Evolutionary conservation across 768 basidiomycete genomes (phyloP), one percentile per base, ranked within the genome.

Genomic region (Clathrus columnatus): DNA sequence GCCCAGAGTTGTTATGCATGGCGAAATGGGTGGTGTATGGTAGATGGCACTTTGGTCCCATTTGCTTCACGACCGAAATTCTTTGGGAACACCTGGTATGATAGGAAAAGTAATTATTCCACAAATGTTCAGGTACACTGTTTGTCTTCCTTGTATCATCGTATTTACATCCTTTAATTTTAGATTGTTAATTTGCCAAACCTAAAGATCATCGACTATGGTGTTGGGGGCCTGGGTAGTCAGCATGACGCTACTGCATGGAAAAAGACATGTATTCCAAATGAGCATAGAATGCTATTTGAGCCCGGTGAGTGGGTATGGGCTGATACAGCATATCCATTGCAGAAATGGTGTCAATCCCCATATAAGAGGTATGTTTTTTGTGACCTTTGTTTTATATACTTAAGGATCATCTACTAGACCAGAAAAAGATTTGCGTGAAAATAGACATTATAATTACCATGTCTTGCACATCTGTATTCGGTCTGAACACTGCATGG

Each of bases 261-360:
- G 52, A 49, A 59, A n/a, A 48, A 61, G 26, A 67, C 70, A 0
- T 32, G 58, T 1, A 46, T 65, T 11, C 59, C 48, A 24, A 24
- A 50, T 16, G 51, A 69, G 5, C 61, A 67, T 52, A 52, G 56
- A 0, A 51, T 16, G 0, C 11, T 72, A 16, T 49, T 72, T 0
- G 58, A 66, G 2, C 61, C 62, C 0, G 54, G 54, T 47, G 72
- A 73, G 50, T 74, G 60, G 48, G 61, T 73, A 0, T 73, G 69
- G 69, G 72, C 63, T 24, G 71, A 75, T 51, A 71, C 69, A 3
- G 69, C 73, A 29, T 75, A 75, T 64, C 68, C 70, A n/a, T 66
- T 72, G 45, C 46, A 48, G 20, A 48, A 17, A 10, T 48, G 46
- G 46, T 48, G 46, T 48, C 46, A 48, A 21, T 17, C 46, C 8